Evolutionary conservation across 257 asterid genomes (phyloP), one percentile per base, ranked within the genome.

Genomic region (Ballota nigra): DNA sequence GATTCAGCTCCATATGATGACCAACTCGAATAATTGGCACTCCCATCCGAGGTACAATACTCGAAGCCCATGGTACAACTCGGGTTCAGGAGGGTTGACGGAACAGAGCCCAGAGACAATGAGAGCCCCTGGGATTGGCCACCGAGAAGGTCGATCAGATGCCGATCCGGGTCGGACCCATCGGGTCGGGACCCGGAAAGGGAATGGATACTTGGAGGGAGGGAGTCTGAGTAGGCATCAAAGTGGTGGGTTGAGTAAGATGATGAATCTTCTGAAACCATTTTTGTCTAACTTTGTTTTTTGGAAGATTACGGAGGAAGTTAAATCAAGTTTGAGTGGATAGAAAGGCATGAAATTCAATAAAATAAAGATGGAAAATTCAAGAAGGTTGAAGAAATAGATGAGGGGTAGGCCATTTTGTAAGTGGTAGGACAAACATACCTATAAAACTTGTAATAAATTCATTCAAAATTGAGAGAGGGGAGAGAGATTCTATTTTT

Each of bases 131-230:
- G 96, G 4, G 95, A 63, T 45, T 83, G 70, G 24, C 96, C n/a
- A n/a, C n/a, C 96, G 34, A 90, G 90, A 56, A 90, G 90, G 63
- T 90, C 88, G 85, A 89, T 87, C 2, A 90, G 70, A 20, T 87
- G 89, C 23, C 84, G 74, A 8, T 76, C 80, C n/a, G 82, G 82
- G 80, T 59, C 82, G 3, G 82, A 79, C 74, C 45, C 82, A 41
- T 81, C 83, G 72, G 86, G 41, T n/a, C 85, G 66, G 0, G 82
- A 65, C 20, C 84, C 84, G 0, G 78, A 77, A 49, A 81, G 75
- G 65, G 72, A 70, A 20, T 75, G 85, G 60, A 79, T 76, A 68
- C 53, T 80, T 2, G 74, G 47, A 61, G 83, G 84, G 23, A 78
- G 71, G 28, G 89, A 74, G 38, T 74, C 65, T 6, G 75, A 61